Percentiles rank a stretch among this genome's conserved stretches.
phyloP scores from a whole-genome alignment of 2,329 filamentous ascomycete species.

The Diaporthe sp. region DNA sequence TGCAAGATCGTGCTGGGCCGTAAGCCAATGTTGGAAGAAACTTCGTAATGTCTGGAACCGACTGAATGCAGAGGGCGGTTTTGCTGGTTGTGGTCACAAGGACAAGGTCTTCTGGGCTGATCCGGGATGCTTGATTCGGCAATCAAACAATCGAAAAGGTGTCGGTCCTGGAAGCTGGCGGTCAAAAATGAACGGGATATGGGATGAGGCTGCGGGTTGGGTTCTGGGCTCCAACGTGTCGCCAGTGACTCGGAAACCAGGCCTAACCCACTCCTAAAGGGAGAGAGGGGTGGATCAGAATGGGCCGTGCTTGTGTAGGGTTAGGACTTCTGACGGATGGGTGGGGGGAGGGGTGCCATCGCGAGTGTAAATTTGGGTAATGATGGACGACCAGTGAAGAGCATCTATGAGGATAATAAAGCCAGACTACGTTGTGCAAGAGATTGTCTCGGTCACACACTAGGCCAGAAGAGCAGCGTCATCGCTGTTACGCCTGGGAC shows the following conservation, averaged over 20 bases:
- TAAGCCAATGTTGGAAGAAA: constrained; percentile 1
- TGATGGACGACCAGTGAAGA: neutral
- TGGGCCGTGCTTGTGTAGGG: neutral
- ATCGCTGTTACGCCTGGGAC: neutral
- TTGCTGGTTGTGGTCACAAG: constrained; percentile 22
- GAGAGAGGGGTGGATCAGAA: neutral
- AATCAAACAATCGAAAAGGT: neutral
- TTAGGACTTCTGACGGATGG: neutral
- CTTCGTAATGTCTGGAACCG: neutral
- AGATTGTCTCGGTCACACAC: neutral
- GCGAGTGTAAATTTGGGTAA: neutral
- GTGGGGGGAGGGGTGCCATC: neutral
- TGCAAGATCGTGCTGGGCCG: constrained; percentile 17
- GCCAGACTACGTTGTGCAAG: neutral
- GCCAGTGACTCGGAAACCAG: neutral
- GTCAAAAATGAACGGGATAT: constrained; percentile 21
- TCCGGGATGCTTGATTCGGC: constrained; percentile 24
- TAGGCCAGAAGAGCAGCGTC: neutral
- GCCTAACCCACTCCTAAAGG: neutral
- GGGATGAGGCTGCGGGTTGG: constrained; percentile 28
- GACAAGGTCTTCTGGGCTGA: neutral
- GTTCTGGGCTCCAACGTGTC: constrained; percentile 22
- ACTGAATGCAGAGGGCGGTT: neutral
- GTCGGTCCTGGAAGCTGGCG: constrained; percentile 22
- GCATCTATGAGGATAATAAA: neutral